Evolutionary conservation across 495 filamentous ascomycete genomes (phyloP).

Genomic region (Xeromyces bisporus): DNA sequence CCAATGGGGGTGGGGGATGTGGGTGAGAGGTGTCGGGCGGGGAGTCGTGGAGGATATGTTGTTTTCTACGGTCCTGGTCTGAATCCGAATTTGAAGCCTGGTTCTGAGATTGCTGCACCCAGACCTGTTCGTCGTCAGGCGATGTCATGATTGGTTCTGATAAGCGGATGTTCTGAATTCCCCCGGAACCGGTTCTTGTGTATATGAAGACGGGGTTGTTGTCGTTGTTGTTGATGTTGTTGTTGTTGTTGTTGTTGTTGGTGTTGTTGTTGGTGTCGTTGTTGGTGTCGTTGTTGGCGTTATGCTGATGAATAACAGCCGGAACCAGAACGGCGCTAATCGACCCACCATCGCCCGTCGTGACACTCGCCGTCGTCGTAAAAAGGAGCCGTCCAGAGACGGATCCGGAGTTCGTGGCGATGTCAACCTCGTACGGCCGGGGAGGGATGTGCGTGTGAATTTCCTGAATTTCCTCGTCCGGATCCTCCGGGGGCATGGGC

Average conservation of each 20-base stretch:
- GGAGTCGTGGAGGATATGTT: no score
- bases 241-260: neutral
- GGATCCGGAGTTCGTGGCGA: constrained; percentile 4
- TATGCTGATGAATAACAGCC: constrained; percentile 1
- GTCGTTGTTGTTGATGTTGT: constrained; percentile 1
- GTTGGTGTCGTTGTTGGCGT: neutral
- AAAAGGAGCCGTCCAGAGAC: constrained; percentile 5
- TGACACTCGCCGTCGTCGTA: constrained; percentile 2
- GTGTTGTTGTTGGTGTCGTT: constrained; percentile 1
- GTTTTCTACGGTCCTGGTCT: no score
- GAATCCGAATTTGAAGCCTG: no score
- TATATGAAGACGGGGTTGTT: neutral
- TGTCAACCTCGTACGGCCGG: constrained; percentile 7
- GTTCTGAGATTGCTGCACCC: no score
- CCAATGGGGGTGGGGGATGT: no score
- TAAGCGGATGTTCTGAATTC: constrained; percentile 3
- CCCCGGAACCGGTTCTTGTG: constrained; percentile 1
- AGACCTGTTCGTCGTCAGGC: no score
- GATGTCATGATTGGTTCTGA: constrained; percentile 2
- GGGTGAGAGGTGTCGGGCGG: no score
- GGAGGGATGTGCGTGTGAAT: constrained; percentile 3
- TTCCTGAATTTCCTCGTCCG: no score
- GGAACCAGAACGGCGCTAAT: constrained; percentile 5
- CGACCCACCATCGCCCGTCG: constrained; percentile 1
- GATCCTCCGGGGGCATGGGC: neutral